Evolutionary conservation across 2,329 filamentous ascomycete species (phyloP), one percentile per base, ranked within the genome.

Genomic region (Fusarium oxysporum): DNA sequence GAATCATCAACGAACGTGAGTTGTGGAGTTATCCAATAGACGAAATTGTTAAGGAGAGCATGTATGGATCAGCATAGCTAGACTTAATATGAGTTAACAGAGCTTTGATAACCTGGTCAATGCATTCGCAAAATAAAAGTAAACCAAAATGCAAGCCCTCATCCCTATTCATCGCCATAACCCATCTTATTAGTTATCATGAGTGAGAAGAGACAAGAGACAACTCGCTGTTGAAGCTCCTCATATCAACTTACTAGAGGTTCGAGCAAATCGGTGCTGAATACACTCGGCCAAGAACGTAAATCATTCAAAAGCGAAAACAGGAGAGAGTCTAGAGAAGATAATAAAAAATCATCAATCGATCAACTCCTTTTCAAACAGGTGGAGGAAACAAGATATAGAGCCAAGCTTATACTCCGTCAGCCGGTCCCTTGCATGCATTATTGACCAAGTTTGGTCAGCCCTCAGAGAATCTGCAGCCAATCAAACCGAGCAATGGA

Each of bases 401-500:
- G 56, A 45, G 35, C 51, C 55, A 62, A 57, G 51, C 47, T 17
- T 45, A 54, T 38, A 35, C 38, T 58, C 44, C 30, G 37, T 66
- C 37, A 41, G 30, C 19, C 10, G 35, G 48, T 45, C 57, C 56
- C 68, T 71, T 71, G 62, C 56, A 62, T 66, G 57, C 38, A 54
- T 62, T 41, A 50, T 38, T 32, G 48, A 57, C 65, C 61, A 62
- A 62, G 56, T 67, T 45, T 59, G 62, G 44, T 37, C 37, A 56
- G 38, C 40, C 48, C 37, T 40, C 25, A 47, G 37, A 59, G 25
- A 53, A 47, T 32, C 23, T 19, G 5, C 28, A 51, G 40, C 66
- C 66, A 71, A 73, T 73, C 66, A 73, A 35, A 41, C 62, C 43
- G 43, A 37, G 41, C 21, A 32, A 35, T 54, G 44, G 38, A 13